Evolutionary conservation across 768 basidiomycete species (phyloP), one percentile per base, ranked within the genome.

Genomic region (Boletus subparvulus): DNA sequence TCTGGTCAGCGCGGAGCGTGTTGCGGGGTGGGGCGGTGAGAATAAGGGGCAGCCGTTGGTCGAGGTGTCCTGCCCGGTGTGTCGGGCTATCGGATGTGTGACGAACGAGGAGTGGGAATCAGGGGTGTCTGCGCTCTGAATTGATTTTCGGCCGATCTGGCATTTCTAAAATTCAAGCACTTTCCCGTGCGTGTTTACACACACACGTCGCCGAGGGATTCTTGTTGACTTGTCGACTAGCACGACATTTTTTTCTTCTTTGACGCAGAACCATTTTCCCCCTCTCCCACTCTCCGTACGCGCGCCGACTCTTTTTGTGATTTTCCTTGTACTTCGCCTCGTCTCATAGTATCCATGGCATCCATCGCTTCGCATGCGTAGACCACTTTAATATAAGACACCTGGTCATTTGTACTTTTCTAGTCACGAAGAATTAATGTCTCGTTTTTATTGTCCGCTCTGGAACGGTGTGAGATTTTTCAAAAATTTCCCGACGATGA

Each of bases 1-100:
- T 70, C 65, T 92, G 40, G 88, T 92, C 46, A 80, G 67, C 72
- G 84, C 79, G 57, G 89, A 75, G 77, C 83, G 83, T 58, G 85
- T 77, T 16, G 81, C 86, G 13, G 76, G 85, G n/a, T 81, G 80
- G 73, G 86, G 85, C 24, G 79, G 75, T 13, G 78, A 81, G 51
- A 77, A 74, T 35, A 70, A 68, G 52, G 69, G 75, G 44, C 69
- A 66, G 24, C 69, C 67, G 14, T 65, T 66, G 21, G 83, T 90
- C 0, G 83, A 87, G 66, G 87, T 90, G n/a, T 81, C 82, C 17
- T 92, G 90, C 69, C 85, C 88, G 1, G 80, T 87, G 8, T 92
- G 90, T 64, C 70, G 88, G 47, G 78, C 79, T 39, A 75, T 77
- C n/a, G 90, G 90, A 16, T 76, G 71, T 54, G 78, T 91, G 19